phyloP scores from a whole-genome alignment of 164 flowering plant genomes.

The Macadamia integrifolia region DNA sequence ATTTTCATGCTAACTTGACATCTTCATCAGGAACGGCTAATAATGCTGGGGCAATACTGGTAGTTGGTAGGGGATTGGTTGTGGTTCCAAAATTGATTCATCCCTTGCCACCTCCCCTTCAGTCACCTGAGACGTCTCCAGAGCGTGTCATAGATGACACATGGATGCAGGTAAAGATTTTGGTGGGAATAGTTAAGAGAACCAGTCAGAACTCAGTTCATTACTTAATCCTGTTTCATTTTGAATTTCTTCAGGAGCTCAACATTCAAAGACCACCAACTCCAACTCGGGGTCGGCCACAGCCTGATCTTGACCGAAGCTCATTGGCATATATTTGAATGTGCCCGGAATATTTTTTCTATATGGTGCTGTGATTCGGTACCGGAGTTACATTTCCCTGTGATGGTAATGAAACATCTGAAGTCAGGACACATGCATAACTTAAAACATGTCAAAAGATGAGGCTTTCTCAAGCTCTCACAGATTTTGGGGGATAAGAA shows the following conservation, averaged over 20 bases:
- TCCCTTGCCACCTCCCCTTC: conserved; percentile 96
- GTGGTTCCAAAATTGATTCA: conserved; percentile 96
- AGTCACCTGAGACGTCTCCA: conserved; percentile 91
- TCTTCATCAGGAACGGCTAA: conserved; percentile 79
- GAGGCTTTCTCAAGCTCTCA: conserved; percentile 6
- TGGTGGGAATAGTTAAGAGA: neutral
- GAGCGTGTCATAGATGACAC: conserved; percentile 66
- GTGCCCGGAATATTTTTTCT: neutral
- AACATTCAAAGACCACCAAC: conserved; percentile 97
- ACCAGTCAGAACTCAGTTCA: neutral
- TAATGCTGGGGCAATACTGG: conserved; percentile 93
- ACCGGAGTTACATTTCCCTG: neutral
- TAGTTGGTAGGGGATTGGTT: conserved; percentile 88
- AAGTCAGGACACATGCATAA: too few species aligned
- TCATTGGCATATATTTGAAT: conserved; percentile 88
- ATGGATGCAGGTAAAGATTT: conserved; percentile 84
- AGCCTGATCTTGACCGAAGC: conserved; percentile 73
- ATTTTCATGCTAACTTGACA: conserved; percentile 6
- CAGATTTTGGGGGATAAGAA: conserved; percentile 2
- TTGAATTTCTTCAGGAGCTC: conserved; percentile 57
- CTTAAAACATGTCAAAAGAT: conserved; percentile 1
- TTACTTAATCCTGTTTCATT: neutral
- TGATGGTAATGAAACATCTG: neutral
- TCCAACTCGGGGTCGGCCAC: conserved; percentile 97
- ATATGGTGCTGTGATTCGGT: neutral